These are phyloP conservation scores for Alternaria tenuissima DNA, from an alignment of 2,329 filamentous ascomycete species.

Conservation along the genomic window DNA sequence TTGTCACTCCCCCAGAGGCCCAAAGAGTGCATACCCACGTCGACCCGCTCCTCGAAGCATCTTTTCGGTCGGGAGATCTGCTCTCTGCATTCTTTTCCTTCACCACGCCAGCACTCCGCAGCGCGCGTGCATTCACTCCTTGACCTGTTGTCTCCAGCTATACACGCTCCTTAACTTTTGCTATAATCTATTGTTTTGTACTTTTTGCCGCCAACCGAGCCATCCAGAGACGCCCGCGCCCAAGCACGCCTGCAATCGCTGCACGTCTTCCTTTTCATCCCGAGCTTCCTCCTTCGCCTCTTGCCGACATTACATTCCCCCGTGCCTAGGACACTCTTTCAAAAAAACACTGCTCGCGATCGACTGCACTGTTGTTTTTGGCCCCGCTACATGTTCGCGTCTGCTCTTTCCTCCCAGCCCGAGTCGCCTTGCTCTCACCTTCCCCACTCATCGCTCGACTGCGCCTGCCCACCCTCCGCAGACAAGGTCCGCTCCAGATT, in stretches of 20 bases:
- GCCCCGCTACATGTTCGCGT: slow-evolving; percentile 38
- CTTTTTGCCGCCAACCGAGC: slow-evolving; percentile 26
- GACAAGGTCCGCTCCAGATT: neutral
- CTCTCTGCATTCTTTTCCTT: slow-evolving; percentile 30
- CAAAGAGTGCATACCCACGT: slow-evolving; percentile 22
- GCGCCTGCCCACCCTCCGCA: slow-evolving; percentile 19
- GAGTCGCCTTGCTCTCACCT: slow-evolving; percentile 12
- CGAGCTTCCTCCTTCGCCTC: neutral
- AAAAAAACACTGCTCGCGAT: neutral
- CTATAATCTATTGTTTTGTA: slow-evolving; percentile 30
- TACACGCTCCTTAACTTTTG: slow-evolving; percentile 35
- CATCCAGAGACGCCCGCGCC: slow-evolving; percentile 10
- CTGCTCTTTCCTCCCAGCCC: slow-evolving; percentile 24
- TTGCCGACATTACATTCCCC: slow-evolving; percentile 4
- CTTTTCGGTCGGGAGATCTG: slow-evolving; percentile 32
- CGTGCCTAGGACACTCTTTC: slow-evolving; percentile 5
- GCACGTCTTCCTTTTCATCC: slow-evolving; percentile 7
- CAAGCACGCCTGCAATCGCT: slow-evolving; percentile 6
- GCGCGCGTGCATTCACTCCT: slow-evolving; percentile 37
- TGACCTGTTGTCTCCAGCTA: slow-evolving; percentile 25
- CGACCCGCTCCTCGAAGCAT: slow-evolving; percentile 26
- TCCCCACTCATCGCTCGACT: slow-evolving; percentile 7
- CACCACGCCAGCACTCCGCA: slow-evolving; percentile 31
- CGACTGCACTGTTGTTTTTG: slow-evolving; percentile 10
- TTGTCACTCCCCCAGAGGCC: slow-evolving; percentile 27